Evolutionary conservation across 2,329 filamentous ascomycete species (phyloP).

Genomic region (Phyllosticta citriasiana): DNA sequence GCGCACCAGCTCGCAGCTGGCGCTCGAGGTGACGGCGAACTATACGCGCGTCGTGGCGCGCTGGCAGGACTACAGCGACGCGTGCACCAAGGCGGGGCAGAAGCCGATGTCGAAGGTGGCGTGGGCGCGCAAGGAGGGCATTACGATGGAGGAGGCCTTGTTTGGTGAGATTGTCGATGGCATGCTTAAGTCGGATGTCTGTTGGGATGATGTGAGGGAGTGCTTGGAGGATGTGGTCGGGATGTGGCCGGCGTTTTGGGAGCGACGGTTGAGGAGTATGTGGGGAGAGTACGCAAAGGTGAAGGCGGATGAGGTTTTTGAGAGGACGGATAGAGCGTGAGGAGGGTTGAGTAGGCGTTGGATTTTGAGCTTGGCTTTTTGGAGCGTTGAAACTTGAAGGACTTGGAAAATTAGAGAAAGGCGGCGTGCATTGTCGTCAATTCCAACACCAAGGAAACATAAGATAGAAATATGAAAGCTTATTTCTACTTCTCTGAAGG

Average conservation of each 20-base stretch:
- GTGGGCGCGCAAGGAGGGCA: not conserved
- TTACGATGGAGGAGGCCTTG: not conserved
- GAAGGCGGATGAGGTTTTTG: not conserved
- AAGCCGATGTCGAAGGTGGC: not conserved
- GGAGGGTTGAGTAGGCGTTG: not conserved
- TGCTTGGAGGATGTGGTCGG: not conserved
- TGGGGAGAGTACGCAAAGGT: not conserved
- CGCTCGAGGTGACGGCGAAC: not conserved
- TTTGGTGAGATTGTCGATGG: not conserved
- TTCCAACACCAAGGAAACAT: not conserved
- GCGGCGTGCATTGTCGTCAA: not conserved
- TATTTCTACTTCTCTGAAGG: not conserved
- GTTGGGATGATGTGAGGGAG: not conserved
- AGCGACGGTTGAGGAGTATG: not conserved
- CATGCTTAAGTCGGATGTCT: not conserved
- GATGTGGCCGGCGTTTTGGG: not conserved
- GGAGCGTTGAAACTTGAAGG: too few species aligned
- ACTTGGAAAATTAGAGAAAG: too few species aligned
- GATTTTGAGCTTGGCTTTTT: too few species aligned
- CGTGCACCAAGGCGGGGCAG: not conserved
- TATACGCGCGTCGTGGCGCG: not conserved
- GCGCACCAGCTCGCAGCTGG: not conserved
- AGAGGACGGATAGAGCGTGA: not conserved
- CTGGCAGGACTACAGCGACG: not conserved
- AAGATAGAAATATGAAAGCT: not conserved